Conservation (phyloP, 163 green algal species). For the Scenedesmus sp. region DNA sequence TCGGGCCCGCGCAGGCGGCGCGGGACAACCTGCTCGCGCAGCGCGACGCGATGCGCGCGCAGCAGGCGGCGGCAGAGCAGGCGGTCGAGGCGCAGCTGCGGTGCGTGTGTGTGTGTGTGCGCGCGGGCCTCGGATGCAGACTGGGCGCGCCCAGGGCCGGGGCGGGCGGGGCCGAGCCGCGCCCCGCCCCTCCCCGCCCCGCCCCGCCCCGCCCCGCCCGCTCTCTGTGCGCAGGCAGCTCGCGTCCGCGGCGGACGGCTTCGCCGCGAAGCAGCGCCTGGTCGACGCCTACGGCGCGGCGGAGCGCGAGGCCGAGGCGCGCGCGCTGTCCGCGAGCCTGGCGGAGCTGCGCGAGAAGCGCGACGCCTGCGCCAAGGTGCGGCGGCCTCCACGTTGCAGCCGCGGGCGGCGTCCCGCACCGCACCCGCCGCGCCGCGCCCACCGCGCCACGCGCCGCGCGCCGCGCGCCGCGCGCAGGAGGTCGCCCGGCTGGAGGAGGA, state of each 20-base stretch:
- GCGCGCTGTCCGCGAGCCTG: neutral
- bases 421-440: neutral
- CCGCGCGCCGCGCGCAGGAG: neutral
- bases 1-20: neutral
- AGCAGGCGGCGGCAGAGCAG: conserved; percentile 11
- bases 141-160: too few relatives aligned
- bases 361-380: neutral
- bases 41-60: conserved; percentile 13
- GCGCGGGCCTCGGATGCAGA: too few relatives aligned
- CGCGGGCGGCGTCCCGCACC: neutral
- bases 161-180: too few relatives aligned
- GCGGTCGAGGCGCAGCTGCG: neutral
- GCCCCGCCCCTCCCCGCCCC: too few relatives aligned
- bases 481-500: conserved; percentile 1
- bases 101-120: too few relatives aligned
- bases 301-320: neutral
- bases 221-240: conserved; percentile 24
- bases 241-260: neutral
- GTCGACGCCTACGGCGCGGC: conserved; percentile 20
- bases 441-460: too few relatives aligned
- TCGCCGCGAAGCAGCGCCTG: conserved; percentile 11
- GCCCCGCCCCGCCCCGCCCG: too few relatives aligned
- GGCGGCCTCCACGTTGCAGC: neutral
- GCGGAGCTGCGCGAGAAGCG: conserved; percentile 9
- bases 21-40: conserved; percentile 18